phyloP scores from a whole-genome alignment of 306 rosid genomes.

The Datisca glomerata region DNA sequence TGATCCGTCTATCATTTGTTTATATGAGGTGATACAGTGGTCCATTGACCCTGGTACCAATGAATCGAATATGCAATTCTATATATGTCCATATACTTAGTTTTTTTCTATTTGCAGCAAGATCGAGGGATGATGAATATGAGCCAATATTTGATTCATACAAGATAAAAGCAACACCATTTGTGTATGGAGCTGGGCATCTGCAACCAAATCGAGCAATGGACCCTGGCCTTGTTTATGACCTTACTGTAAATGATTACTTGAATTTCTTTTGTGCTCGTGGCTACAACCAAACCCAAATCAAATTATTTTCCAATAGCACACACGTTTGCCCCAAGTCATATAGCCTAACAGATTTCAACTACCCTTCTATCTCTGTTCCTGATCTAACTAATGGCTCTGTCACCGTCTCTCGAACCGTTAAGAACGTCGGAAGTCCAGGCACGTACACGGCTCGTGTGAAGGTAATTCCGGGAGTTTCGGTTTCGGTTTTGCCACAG shows the following conservation, averaged over 20 bases:
- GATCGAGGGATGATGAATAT: constrained; percentile 9
- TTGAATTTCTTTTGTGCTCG: constrained; percentile 43
- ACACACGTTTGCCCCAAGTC: constrained; percentile 22
- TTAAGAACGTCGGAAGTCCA: constrained; percentile 45
- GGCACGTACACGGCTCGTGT: constrained; percentile 23
- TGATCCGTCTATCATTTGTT: too few relatives aligned
- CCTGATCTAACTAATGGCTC: neutral
- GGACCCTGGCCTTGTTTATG: constrained; percentile 57
- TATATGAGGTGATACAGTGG: too few relatives aligned
- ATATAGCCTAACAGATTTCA: constrained; percentile 28
- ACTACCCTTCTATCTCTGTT: constrained; percentile 52
- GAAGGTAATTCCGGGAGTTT: constrained; percentile 18
- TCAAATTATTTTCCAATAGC: constrained; percentile 15
- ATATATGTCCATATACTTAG: too few relatives aligned
- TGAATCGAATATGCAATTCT: too few relatives aligned
- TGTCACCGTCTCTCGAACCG: constrained; percentile 22
- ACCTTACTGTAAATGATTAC: constrained; percentile 25
- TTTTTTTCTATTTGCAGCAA: constrained; percentile 21
- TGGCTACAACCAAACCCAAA: constrained; percentile 21
- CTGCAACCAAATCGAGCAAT: constrained; percentile 39
- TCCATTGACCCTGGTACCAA: too few relatives aligned
- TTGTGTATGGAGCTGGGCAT: constrained; percentile 45
- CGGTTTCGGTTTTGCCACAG: constrained; percentile 24
- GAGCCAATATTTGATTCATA: constrained; percentile 9
- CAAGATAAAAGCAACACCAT: constrained; percentile 23